Conservation (phyloP, 2,329 filamentous ascomycete species). For the Dothistroma pini region DNA sequence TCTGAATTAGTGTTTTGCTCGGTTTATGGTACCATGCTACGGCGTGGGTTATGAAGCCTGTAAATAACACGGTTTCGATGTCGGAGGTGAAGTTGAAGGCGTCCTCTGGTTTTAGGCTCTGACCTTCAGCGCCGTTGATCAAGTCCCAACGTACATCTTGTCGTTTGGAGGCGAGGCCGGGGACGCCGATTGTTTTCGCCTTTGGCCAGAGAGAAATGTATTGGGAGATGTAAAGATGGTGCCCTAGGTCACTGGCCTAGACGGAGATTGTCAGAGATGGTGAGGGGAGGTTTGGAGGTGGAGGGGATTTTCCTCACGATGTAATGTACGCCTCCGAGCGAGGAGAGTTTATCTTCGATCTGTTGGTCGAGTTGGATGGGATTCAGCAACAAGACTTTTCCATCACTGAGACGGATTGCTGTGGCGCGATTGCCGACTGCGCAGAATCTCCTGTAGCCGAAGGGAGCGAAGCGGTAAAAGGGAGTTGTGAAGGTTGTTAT, state of each 20-base stretch:
- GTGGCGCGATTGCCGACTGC: slow-evolving; percentile 18
- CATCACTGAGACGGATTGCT: slow-evolving; percentile 12
- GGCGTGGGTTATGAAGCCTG: slow-evolving; percentile 19
- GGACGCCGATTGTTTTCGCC: slow-evolving; percentile 16
- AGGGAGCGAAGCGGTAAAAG: slow-evolving; percentile 19
- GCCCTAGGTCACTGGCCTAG: slow-evolving; percentile 16
- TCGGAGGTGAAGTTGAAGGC: slow-evolving; percentile 7
- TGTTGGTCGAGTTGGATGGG: slow-evolving; percentile 10
- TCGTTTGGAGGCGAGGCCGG: slow-evolving; percentile 11
- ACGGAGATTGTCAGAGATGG: too few relatives aligned
- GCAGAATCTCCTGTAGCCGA: slow-evolving; percentile 15
- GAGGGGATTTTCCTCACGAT: neutral
- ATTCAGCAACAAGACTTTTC: slow-evolving; percentile 14
- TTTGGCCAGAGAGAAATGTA: slow-evolving; percentile 14
- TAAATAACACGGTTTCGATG: slow-evolving; percentile 15
- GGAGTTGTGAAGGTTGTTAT: slow-evolving; percentile 18
- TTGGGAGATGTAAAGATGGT: slow-evolving; percentile 15
- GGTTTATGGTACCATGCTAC: slow-evolving; percentile 19
- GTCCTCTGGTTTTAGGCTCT: slow-evolving; percentile 6
- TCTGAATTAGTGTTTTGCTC: slow-evolving; percentile 13
- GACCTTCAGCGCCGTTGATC: slow-evolving; percentile 7
- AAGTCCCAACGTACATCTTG: slow-evolving; percentile 16
- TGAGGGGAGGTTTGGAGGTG: too few relatives aligned
- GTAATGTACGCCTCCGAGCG: slow-evolving; percentile 15
- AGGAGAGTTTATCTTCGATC: slow-evolving; percentile 10